phyloP scores from a whole-genome alignment of 1,284 basidiomycete species.

The Puccinia hordei region DNA sequence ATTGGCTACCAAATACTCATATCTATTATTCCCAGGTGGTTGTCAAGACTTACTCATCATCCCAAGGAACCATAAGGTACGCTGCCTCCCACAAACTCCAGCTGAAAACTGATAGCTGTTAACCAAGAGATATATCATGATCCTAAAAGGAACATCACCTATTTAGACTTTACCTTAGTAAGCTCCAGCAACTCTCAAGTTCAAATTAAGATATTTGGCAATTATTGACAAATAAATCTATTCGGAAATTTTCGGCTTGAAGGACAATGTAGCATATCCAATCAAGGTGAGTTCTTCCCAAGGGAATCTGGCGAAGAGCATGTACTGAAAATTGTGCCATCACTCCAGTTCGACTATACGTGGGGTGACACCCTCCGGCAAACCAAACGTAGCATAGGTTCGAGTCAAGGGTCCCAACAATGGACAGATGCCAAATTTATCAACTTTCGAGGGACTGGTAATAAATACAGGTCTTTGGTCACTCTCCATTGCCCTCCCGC shows the following conservation, averaged over 20 bases:
- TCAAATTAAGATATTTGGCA: neutral
- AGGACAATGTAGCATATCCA: constrained; percentile 38
- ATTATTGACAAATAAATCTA: neutral
- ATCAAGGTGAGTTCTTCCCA: constrained; percentile 19
- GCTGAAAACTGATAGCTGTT: neutral
- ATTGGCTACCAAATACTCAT: neutral
- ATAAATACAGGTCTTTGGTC: constrained; percentile 12
- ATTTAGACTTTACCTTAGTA: constrained; percentile 28
- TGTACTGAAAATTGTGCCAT: neutral
- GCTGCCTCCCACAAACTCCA: neutral
- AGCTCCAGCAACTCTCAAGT: neutral
- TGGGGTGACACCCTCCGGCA: constrained; percentile 26
- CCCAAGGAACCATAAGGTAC: constrained; percentile 36
- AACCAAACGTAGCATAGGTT: neutral
- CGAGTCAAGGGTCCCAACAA: neutral
- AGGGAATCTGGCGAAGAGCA: neutral
- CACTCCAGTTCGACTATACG: constrained; percentile 20
- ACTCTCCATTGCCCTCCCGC: constrained; percentile 17
- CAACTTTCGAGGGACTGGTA: constrained; percentile 29
- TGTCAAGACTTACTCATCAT: constrained; percentile 21
- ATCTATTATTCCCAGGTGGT: constrained; percentile 8
- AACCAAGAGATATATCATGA: neutral
- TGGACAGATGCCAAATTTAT: constrained; percentile 37
- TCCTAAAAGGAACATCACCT: constrained; percentile 25
- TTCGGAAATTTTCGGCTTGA: neutral